phyloP scores from a whole-genome alignment of 768 basidiomycete species.

The Collybia sordida region DNA sequence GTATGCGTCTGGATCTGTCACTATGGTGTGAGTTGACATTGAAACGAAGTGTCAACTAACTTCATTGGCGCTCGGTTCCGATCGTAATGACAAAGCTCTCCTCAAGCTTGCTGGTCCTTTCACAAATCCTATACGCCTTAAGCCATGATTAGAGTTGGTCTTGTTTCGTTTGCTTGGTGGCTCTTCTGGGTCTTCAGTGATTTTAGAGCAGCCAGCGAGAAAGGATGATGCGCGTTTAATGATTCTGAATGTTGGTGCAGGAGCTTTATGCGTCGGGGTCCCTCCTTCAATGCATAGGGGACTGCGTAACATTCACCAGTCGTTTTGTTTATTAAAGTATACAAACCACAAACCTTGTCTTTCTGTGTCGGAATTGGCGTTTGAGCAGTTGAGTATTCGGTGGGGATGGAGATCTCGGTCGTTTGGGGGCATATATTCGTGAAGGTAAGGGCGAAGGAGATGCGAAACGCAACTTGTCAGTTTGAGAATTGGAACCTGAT shows the following conservation, averaged over 20 bases:
- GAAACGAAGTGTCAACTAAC: slow-evolving; percentile 1
- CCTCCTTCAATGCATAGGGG: neutral
- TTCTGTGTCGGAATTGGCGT: neutral
- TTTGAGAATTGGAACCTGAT: neutral
- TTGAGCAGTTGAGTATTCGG: neutral
- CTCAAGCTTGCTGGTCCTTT: slow-evolving; percentile 38
- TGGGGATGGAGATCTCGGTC: neutral
- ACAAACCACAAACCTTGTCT: neutral
- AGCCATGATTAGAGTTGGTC: neutral
- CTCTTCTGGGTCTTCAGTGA: neutral
- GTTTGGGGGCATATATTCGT: neutral
- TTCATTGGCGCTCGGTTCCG: slow-evolving; percentile 20
- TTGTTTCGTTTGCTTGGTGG: neutral
- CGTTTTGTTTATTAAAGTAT: neutral
- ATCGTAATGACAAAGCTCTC: slow-evolving; percentile 36
- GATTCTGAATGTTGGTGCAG: neutral
- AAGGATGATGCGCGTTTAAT: slow-evolving; percentile 1
- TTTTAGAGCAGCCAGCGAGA: neutral
- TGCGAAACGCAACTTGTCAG: slow-evolving; percentile 1
- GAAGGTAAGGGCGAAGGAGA: slow-evolving; percentile 1
- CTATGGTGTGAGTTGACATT: neutral
- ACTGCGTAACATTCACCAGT: neutral
- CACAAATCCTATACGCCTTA: slow-evolving; percentile 15
- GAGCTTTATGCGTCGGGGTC: neutral
- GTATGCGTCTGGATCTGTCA: neutral